These are phyloP conservation scores for Nigrograna mackinnonii DNA, from an alignment of 2,329 filamentous ascomycete species.

Conservation along the genomic window DNA sequence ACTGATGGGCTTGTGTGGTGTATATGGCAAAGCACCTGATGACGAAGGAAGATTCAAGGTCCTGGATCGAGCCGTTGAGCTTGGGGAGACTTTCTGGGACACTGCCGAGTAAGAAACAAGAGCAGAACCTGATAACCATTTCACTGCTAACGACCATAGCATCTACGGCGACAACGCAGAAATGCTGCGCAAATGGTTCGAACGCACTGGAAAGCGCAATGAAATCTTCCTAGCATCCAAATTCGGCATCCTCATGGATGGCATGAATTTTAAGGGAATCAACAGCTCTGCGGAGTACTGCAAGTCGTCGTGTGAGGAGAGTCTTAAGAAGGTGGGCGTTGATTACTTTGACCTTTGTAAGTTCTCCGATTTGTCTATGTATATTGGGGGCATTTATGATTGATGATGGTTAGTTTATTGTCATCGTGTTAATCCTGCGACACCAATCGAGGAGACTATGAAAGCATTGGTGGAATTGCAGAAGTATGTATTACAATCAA, in stretches of 20 bases:
- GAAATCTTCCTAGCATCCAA: slow-evolving; percentile 20
- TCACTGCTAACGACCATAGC: too few relatives aligned
- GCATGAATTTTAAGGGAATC: slow-evolving; percentile 19
- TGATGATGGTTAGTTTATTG: slow-evolving; percentile 17
- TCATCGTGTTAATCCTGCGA: slow-evolving; percentile 43
- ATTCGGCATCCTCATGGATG: slow-evolving; percentile 19
- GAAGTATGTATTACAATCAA: slow-evolving; percentile 3
- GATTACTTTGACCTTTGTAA: slow-evolving; percentile 52
- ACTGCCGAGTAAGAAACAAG: too few relatives aligned
- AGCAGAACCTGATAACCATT: too few relatives aligned
- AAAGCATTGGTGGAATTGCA: slow-evolving; percentile 42
- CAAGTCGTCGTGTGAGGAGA: slow-evolving; percentile 38
- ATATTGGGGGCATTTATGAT: not conserved
- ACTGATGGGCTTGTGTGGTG: slow-evolving; percentile 56
- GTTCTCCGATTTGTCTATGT: slow-evolving; percentile 33
- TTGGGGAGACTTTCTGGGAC: slow-evolving; percentile 25
- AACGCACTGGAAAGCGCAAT: slow-evolving; percentile 14
- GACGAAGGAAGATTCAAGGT: not conserved
- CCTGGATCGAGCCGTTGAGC: slow-evolving; percentile 10
- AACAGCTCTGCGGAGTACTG: slow-evolving; percentile 41
- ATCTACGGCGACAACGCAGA: slow-evolving; percentile 27
- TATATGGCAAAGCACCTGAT: slow-evolving; percentile 41
- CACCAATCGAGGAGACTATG: slow-evolving; percentile 50
- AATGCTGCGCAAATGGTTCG: slow-evolving; percentile 24
- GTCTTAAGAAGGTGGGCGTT: slow-evolving; percentile 37